A percentile compares a stretch with the other conserved stretches of the same genome.
These are phyloP conservation scores for Nemania serpens DNA, from an alignment of 2,329 filamentous ascomycete species.

Conservation along the genomic window DNA sequence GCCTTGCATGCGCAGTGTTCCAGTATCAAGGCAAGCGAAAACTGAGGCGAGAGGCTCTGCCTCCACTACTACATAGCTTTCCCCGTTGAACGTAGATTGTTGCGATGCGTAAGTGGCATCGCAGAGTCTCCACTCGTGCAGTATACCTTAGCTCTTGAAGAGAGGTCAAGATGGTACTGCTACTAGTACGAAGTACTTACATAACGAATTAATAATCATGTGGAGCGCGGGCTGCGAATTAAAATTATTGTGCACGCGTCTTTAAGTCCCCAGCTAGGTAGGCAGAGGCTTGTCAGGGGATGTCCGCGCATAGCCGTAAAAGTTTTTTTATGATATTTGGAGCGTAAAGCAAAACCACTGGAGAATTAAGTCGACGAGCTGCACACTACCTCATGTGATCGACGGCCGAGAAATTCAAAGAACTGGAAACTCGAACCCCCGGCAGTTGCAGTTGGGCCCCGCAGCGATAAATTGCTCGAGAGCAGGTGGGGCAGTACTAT, in stretches of 20 bases:
- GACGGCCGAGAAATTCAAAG: conserved; percentile 18
- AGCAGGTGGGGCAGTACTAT: conserved; percentile 25
- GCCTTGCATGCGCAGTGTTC: conserved; percentile 12
- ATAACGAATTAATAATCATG: no score
- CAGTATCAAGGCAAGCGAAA: conserved; percentile 12
- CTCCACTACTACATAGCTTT: conserved; percentile 13
- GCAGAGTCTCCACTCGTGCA: no score
- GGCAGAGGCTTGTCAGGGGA: no score
- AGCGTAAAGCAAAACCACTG: not conserved
- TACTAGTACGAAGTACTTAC: no score
- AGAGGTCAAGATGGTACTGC: no score
- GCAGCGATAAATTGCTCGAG: conserved; percentile 28
- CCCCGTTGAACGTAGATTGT: not conserved
- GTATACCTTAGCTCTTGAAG: no score
- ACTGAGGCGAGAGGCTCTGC: conserved; percentile 26
- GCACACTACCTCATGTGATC: conserved; percentile 17
- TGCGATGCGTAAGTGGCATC: no score
- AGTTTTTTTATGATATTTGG: not conserved
- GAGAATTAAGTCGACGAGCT: not conserved
- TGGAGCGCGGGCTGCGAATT: no score
- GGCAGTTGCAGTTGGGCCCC: conserved; percentile 26
- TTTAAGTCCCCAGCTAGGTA: no score
- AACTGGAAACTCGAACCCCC: conserved; percentile 18
- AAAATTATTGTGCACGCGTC: no score
- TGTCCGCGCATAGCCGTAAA: no score